Percentiles rank a stretch among this genome's conserved stretches.
phyloP scores from a whole-genome alignment of 495 filamentous ascomycete genomes.

The Sporormia fimetaria region DNA sequence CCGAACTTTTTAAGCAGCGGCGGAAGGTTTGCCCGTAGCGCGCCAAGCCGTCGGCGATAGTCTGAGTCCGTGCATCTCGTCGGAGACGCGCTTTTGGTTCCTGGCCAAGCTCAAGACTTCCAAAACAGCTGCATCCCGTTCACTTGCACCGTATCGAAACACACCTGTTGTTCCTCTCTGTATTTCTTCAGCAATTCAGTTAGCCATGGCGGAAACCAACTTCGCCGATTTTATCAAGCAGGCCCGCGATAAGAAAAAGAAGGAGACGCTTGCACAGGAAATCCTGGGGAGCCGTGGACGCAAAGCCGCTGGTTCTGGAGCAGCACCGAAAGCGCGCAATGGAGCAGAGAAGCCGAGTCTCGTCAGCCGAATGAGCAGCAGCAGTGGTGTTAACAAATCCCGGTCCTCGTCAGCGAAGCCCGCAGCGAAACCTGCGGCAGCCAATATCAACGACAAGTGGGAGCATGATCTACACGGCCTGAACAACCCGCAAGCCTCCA shows the following conservation, averaged over 20 bases:
- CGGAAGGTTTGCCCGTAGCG: neutral
- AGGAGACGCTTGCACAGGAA: constrained; percentile 22
- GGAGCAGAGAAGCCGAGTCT: constrained; percentile 10
- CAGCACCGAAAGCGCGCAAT: constrained; percentile 5
- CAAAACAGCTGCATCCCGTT: no score
- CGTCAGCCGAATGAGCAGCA: constrained; percentile 14
- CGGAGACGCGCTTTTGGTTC: no score
- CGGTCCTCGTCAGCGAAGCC: constrained; percentile 23
- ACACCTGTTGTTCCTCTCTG: no score
- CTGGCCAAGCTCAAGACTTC: no score
- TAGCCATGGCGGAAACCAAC: neutral
- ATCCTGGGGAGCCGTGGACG: constrained; percentile 24
- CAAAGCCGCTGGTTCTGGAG: constrained; percentile 8
- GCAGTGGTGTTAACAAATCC: constrained; percentile 11
- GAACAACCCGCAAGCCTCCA: constrained; percentile 16
- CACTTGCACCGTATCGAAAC: neutral
- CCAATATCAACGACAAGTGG: constrained; percentile 23
- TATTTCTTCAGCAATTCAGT: neutral
- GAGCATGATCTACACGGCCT: constrained; percentile 21
- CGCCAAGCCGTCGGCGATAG: no score
- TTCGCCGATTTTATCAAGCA: constrained; percentile 19
- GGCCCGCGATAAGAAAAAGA: constrained; percentile 18
- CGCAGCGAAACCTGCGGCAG: constrained; percentile 2
- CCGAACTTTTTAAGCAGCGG: neutral
- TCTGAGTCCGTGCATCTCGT: no score